These are phyloP conservation scores for Mycena metata DNA, from an alignment of 768 basidiomycete genomes.

Conservation along the genomic window DNA sequence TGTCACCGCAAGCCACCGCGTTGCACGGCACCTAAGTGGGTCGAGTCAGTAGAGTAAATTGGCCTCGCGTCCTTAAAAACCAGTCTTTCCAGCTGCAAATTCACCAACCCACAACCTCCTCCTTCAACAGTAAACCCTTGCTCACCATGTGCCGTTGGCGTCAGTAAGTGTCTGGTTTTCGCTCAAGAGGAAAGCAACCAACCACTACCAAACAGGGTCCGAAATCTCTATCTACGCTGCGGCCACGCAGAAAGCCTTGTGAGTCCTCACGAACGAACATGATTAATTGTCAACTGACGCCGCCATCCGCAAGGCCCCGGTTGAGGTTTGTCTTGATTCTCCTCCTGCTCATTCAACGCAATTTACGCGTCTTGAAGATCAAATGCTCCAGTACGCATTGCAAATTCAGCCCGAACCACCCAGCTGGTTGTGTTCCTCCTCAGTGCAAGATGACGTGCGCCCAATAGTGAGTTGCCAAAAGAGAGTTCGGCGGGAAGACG, in stretches of 20 bases:
- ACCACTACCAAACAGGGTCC: constrained; percentile 50
- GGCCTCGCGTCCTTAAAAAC: no score
- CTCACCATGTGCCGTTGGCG: constrained; percentile 65
- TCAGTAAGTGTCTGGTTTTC: constrained; percentile 56
- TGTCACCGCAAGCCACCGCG: no score
- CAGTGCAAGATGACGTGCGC: constrained; percentile 58
- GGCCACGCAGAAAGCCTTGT: constrained; percentile 62
- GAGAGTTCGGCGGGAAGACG: background rate
- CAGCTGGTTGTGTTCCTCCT: constrained; percentile 55
- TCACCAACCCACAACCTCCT: background rate
- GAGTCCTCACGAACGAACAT: constrained; percentile 30
- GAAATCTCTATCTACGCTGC: constrained; percentile 63
- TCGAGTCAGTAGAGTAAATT: no score
- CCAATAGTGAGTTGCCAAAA: constrained; percentile 59
- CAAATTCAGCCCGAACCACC: constrained; percentile 69
- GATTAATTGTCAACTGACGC: background rate
- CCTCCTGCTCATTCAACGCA: background rate
- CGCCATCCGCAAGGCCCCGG: constrained; percentile 34
- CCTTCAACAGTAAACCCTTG: constrained; percentile 1
- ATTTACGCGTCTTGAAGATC: constrained; percentile 49
- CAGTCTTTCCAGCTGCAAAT: no score
- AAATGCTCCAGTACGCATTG: constrained; percentile 60
- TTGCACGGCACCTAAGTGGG: no score
- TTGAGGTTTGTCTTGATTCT: constrained; percentile 7
- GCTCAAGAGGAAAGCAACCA: constrained; percentile 12